Evolutionary conservation across 345 rosid genomes (phyloP).

Genomic region (Dipteronia sinensis): DNA sequence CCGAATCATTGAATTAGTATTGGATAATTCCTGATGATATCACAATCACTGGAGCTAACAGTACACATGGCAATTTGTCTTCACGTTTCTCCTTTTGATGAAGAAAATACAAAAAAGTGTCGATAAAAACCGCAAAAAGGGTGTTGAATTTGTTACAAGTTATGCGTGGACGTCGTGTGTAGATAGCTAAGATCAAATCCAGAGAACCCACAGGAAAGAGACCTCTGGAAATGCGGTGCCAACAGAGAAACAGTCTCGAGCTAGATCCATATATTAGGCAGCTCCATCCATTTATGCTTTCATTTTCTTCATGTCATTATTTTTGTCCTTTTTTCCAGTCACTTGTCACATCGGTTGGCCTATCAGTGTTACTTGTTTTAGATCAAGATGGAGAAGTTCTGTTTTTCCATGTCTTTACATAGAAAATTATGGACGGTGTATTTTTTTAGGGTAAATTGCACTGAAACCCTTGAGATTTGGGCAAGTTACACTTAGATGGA

Average conservation of each 20-base stretch:
- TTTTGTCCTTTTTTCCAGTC: background rate
- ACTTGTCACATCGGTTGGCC: background rate
- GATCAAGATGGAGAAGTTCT: too few relatives aligned
- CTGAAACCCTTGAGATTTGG: too few relatives aligned
- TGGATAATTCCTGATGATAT: background rate
- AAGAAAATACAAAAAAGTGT: background rate
- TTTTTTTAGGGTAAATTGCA: too few relatives aligned
- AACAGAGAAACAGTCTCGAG: background rate
- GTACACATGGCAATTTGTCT: background rate
- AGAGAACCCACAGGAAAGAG: conserved; percentile 6
- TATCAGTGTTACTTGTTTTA: too few relatives aligned
- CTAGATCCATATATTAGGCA: too few relatives aligned
- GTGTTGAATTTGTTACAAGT: background rate
- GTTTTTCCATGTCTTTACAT: too few relatives aligned
- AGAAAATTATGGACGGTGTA: too few relatives aligned
- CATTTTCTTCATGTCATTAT: background rate
- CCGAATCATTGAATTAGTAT: background rate
- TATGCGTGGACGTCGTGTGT: background rate
- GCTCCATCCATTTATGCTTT: too few relatives aligned
- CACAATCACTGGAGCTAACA: too few relatives aligned
- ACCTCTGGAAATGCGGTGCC: background rate
- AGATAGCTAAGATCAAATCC: background rate
- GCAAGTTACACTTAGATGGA: too few relatives aligned
- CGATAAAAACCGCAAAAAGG: background rate
- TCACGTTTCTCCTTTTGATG: background rate